These are phyloP conservation scores for Puccinia brachypodii DNA, from an alignment of 1,284 basidiomycete genomes.

Conservation along the genomic window DNA sequence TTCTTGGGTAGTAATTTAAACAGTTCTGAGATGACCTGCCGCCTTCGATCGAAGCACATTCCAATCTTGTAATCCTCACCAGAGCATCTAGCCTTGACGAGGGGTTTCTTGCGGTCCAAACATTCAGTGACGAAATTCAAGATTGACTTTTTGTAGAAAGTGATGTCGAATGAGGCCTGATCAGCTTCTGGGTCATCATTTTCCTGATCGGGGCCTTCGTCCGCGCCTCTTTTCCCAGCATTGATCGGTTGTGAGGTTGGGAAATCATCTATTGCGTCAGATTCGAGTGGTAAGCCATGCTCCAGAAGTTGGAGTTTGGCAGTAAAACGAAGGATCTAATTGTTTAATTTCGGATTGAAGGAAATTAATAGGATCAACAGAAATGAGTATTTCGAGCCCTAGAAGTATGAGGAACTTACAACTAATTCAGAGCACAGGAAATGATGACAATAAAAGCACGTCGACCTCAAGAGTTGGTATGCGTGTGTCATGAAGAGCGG, in stretches of 20 bases:
- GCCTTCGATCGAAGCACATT: conserved; percentile 82
- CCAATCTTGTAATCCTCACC: conserved; percentile 86
- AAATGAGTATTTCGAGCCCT: not conserved
- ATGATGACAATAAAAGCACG: conserved; percentile 93
- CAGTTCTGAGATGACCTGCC: conserved; percentile 79
- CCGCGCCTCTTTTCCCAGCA: conserved; percentile 51
- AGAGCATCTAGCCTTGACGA: conserved; percentile 52
- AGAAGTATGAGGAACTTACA: conserved; percentile 62
- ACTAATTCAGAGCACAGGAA: conserved; percentile 78
- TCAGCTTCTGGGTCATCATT: conserved; percentile 60
- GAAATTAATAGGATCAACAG: not conserved
- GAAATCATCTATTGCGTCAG: conserved; percentile 67
- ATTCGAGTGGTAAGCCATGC: conserved; percentile 80
- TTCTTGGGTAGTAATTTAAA: conserved; percentile 66
- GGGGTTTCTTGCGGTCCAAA: conserved; percentile 60
- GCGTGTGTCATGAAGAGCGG: conserved; percentile 94
- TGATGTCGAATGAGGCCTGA: conserved; percentile 62
- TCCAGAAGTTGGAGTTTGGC: conserved; percentile 88
- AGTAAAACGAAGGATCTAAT: conserved; percentile 75
- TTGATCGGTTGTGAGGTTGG: conserved; percentile 44
- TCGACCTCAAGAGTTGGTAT: conserved; percentile 81
- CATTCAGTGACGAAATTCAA: conserved; percentile 71
- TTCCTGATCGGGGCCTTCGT: conserved; percentile 55
- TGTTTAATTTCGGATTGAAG: conserved; percentile 20
- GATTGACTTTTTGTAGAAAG: conserved; percentile 65